phyloP scores from a whole-genome alignment of 164 flowering plant species.

The Akebia trifoliata region DNA sequence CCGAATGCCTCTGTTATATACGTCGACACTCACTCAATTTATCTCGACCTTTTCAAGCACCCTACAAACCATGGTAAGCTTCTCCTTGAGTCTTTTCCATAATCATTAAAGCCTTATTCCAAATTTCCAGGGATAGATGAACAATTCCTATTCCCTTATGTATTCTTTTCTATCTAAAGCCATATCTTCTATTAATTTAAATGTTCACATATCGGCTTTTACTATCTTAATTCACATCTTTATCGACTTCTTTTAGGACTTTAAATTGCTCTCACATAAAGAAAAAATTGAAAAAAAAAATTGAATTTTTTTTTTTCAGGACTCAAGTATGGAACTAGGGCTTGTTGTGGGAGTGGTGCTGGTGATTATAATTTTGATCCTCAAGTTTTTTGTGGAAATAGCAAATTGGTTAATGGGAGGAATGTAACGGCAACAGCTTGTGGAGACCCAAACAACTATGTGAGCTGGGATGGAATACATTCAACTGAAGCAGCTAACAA shows the following conservation, averaged over 20 bases:
- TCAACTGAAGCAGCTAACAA: conserved; percentile 85
- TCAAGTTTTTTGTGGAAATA: conserved; percentile 59
- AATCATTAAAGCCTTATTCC: no score
- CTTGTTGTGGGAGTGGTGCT: conserved; percentile 87
- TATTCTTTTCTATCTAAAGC: no score
- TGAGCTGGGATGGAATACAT: conserved; percentile 96
- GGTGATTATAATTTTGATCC: conserved; percentile 60
- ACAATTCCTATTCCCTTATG: no score
- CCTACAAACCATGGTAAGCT: conserved; percentile 60
- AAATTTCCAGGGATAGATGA: no score
- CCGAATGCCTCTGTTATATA: conserved; percentile 50
- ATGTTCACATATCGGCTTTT: no score
- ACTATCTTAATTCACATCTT: no score
- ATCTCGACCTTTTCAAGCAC: conserved; percentile 64
- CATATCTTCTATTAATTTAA: no score
- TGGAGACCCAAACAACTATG: conserved; percentile 63
- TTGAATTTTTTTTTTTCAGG: conserved; percentile 34
- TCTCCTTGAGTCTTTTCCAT: background rate
- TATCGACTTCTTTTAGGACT: no score
- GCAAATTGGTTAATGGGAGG: conserved; percentile 41
- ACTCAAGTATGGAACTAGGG: conserved; percentile 53
- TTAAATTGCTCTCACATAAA: background rate
- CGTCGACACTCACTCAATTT: conserved; percentile 51
- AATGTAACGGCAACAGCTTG: conserved; percentile 53
- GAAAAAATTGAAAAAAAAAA: background rate